Evolutionary conservation across 805 yeast species (phyloP), one percentile per base, ranked within the genome.

Genomic region (Yarrowia sp.): DNA sequence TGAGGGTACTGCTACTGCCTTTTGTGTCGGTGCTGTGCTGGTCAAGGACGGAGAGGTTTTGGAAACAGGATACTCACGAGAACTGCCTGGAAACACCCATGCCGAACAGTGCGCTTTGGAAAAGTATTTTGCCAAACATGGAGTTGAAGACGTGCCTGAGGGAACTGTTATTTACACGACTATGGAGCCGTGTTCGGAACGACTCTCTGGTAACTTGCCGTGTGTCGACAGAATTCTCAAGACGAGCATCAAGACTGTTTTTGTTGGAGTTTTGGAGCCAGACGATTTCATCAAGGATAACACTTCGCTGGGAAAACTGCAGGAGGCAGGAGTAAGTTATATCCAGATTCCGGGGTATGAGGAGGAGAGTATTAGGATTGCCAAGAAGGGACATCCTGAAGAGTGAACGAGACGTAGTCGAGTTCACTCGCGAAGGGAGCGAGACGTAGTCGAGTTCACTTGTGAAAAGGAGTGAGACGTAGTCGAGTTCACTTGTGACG

Each of bases 21-120:
- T 89, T 73, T 85, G 92, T 68, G 98, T 95, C n/a, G 99, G 99
- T 6, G 96, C 97, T 0, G 86, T 91, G 0, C 77, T 95, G 4
- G 93, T 85, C 0, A 76, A 81, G 64, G 88, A 89, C 40, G 82
- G 81, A 22, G 71, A 82, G 62, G 78, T 93, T 0, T 73, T 95
- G n/a, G 81, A 88, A 8, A 85, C 90, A 0, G 99, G 99, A 0
- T 91, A 84, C 71, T 90, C 98, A 0, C 81, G 98, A 64, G 99
- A 95, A 74, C 77, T 92, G 2, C 89, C 88, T 19, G 99, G 98
- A 0, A 95, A 93, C 75, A 93, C 99, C 0, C 99, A 93, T 74
- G 99, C 99, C 3, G 99, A 95, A 71, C 97, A 95, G 73, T 88
- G 96, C 78, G 97, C 97, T 0, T 73, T 95, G 65, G 88, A 86